Evolutionary conservation across 257 asterid species (phyloP), one percentile per base, ranked within the genome.

Genomic region (Primulina eburnea): DNA sequence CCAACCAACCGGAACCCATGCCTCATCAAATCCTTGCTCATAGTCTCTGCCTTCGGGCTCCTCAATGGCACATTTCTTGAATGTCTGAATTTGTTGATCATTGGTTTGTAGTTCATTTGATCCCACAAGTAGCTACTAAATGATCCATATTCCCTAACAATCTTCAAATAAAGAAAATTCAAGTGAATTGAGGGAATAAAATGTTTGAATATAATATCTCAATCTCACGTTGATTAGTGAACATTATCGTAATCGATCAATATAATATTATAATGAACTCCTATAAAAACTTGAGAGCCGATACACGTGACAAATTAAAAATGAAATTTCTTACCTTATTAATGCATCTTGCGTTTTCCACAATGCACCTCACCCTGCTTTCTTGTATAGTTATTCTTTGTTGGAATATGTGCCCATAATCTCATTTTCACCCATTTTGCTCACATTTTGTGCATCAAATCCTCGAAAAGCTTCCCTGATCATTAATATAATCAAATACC

Each of bases 1-100:
- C 98, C 97, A 68, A 93, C 96, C 24, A 87, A 84, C 8, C 97
- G 84, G 71, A 93, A 90, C 30, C 98, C 98, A 4, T 90, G 84
- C 63, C 89, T 83, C 76, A 83, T 17, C 55, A 93, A 20, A 74
- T 93, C 98, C 80, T 88, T 93, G 90, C 97, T 93, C 0, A 93
- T 86, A 32, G 71, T 72, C 80, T 93, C 97, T 28, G 98, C 92
- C 78, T 93, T 93, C 7, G 97, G 92, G 58, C 83, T 89, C 76
- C 90, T 87, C 77, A 93, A 28, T 4, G 97, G 97, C 5, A 93
- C 95, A 64, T 90, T 82, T 78, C 95, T 88, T 60, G 97, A 89
- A 28, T 83, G 74, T 43, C 73, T 86, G 34, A 84, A 86, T 69
- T 72, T 86, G 84, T 93, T 93, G 68, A 90, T 86, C 84, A 86